Evolutionary conservation across 768 basidiomycete genomes (phyloP).

Genomic region (Suillus subaureus): DNA sequence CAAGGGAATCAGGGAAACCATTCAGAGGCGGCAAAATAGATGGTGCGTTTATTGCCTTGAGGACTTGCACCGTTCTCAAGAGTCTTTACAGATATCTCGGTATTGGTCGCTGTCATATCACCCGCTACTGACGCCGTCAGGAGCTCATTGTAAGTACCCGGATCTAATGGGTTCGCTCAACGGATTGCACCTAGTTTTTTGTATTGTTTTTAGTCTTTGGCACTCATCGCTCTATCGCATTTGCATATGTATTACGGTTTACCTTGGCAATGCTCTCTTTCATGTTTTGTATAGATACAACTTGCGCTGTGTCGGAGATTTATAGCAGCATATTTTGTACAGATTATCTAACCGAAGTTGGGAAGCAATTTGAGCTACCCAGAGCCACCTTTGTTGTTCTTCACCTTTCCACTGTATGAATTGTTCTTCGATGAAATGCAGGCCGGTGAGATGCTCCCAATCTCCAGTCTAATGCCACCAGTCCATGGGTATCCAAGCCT

Average conservation of each 20-base stretch:
- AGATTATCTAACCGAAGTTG: not conserved
- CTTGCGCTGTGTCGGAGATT: not conserved
- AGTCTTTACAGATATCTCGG: conserved; percentile 56
- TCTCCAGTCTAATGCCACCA: no score
- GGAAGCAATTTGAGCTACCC: not conserved
- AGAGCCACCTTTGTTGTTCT: not conserved
- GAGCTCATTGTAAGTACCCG: conserved; percentile 10
- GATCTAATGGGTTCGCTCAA: not conserved
- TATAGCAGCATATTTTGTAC: not conserved
- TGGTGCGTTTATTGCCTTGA: conserved; percentile 46
- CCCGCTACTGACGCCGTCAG: conserved; percentile 37
- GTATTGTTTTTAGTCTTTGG: not conserved
- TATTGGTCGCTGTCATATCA: conserved; percentile 66
- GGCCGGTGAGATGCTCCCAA: no score
- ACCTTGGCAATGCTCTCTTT: not conserved
- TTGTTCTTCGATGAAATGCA: not conserved
- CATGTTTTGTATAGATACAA: conserved; percentile 1
- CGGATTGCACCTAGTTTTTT: not conserved
- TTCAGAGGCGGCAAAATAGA: conserved; percentile 87
- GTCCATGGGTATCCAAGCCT: no score
- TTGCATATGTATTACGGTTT: not conserved
- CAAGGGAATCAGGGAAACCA: conserved; percentile 67
- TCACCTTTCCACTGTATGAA: not conserved
- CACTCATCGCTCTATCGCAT: not conserved
- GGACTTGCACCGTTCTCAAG: not conserved